Evolutionary conservation across 345 rosid genomes (phyloP).

Genomic region (Noccaea caerulescens): DNA sequence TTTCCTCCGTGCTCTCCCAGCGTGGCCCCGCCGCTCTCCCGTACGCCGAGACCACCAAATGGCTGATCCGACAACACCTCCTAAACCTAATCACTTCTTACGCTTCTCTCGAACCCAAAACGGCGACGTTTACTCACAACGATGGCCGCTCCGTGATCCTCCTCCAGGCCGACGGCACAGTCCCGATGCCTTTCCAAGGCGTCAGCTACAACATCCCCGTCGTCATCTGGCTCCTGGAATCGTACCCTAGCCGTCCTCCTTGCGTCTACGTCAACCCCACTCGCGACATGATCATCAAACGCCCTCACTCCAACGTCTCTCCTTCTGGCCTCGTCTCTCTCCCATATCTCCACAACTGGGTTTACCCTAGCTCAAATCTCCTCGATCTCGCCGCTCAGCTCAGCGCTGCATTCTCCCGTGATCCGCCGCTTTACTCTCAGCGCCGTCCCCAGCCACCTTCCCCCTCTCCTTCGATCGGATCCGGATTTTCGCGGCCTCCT

Average conservation of each 20-base stretch:
- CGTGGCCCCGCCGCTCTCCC: constrained; percentile 84
- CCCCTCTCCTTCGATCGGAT: constrained; percentile 42
- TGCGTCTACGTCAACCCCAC: constrained; percentile 89
- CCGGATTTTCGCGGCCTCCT: constrained; percentile 32
- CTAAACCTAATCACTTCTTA: constrained; percentile 54
- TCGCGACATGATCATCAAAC: constrained; percentile 94
- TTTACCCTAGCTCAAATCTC: constrained; percentile 82
- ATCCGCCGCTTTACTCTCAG: constrained; percentile 89
- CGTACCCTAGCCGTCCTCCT: constrained; percentile 85
- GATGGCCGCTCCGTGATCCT: constrained; percentile 90
- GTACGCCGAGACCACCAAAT: constrained; percentile 77
- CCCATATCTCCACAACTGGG: constrained; percentile 81
- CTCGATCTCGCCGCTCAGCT: constrained; percentile 65
- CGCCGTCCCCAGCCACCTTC: constrained; percentile 55
- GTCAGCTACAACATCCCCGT: constrained; percentile 91
- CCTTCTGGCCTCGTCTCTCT: constrained; percentile 88
- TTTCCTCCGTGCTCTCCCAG: constrained; percentile 77
- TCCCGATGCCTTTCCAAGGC: constrained; percentile 81
- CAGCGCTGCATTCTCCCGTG: constrained; percentile 61
- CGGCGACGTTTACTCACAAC: constrained; percentile 93
- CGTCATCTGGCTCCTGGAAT: constrained; percentile 87
- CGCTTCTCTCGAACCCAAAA: constrained; percentile 82
- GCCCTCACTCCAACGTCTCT: constrained; percentile 76
- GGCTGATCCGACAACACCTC: constrained; percentile 93
- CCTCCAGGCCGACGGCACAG: constrained; percentile 88